These are phyloP conservation scores for Trametes elegans DNA, from an alignment of 768 basidiomycete genomes.

Conservation along the genomic window DNA sequence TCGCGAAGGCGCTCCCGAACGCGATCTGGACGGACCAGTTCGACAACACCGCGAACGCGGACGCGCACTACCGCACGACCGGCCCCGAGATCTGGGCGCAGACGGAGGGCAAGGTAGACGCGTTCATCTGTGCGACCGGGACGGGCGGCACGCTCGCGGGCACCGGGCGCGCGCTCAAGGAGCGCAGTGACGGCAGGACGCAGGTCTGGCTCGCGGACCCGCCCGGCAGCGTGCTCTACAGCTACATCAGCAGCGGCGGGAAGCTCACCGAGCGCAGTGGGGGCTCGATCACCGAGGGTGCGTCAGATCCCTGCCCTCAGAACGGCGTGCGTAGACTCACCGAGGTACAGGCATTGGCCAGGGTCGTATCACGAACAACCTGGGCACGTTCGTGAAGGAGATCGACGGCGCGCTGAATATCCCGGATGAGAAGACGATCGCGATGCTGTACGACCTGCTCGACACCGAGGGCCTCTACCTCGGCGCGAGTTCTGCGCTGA, in stretches of 20 bases:
- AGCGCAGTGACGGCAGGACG: slow-evolving; percentile 72
- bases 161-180: slow-evolving; percentile 77
- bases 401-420: slow-evolving; percentile 84
- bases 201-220: slow-evolving; percentile 97
- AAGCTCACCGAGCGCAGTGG: slow-evolving; percentile 73
- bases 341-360: slow-evolving; percentile 82
- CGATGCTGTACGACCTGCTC: slow-evolving; percentile 90
- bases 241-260: slow-evolving; percentile 79
- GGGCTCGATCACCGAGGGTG: slow-evolving; percentile 92
- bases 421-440: slow-evolving; percentile 84
- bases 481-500: slow-evolving; percentile 91
- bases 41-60: slow-evolving; percentile 90
- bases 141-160: slow-evolving; percentile 97
- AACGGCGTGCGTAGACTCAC: background rate
- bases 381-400: slow-evolving; percentile 76
- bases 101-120: slow-evolving; percentile 74
- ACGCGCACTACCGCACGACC: slow-evolving; percentile 84
- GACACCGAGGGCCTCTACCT: slow-evolving; percentile 93
- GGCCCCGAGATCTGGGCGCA: slow-evolving; percentile 98
- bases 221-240: slow-evolving; percentile 88
- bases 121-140: slow-evolving; percentile 92
- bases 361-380: slow-evolving; percentile 90
- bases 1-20: slow-evolving; percentile 69
- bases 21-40: slow-evolving; percentile 98
- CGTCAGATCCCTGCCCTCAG: slow-evolving; percentile 1